A percentile compares a stretch with the other conserved stretches of the same genome.
These are phyloP conservation scores for Brassica balearica DNA, from an alignment of 441 rosid genomes.

Conservation along the genomic window DNA sequence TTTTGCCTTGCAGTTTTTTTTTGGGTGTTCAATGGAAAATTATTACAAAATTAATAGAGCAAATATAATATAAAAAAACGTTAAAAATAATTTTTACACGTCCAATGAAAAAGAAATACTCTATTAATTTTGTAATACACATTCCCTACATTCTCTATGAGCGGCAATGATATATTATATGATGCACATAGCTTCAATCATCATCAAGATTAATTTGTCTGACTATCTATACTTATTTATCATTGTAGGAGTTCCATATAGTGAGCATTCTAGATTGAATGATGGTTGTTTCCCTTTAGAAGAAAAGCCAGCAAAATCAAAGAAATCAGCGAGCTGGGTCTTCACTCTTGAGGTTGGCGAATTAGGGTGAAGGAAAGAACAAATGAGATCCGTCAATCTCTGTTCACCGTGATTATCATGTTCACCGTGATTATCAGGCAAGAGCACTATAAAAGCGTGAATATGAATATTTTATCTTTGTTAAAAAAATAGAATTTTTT, in stretches of 20 bases:
- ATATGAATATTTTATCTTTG: too few relatives aligned
- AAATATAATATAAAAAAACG: too few relatives aligned
- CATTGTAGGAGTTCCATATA: conserved; percentile 75
- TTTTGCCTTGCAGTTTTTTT: not conserved
- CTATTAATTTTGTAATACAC: conserved; percentile 16
- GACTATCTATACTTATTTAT: not conserved
- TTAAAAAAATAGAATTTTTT: too few relatives aligned
- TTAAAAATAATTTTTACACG: too few relatives aligned
- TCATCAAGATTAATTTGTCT: conserved; percentile 18
- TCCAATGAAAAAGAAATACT: too few relatives aligned
- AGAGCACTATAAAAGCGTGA: too few relatives aligned
- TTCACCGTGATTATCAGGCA: too few relatives aligned
- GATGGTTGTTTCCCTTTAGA: not conserved
- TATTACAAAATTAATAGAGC: too few relatives aligned
- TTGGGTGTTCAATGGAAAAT: too few relatives aligned
- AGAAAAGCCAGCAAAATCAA: not conserved
- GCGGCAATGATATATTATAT: conserved; percentile 9
- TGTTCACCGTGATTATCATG: too few relatives aligned
- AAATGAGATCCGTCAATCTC: not conserved
- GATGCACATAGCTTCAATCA: not conserved
- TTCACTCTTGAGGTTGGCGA: not conserved
- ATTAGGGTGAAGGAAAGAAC: not conserved
- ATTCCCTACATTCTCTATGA: conserved; percentile 8
- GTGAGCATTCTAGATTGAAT: conserved; percentile 80
- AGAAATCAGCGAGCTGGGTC: not conserved